Percentiles rank a stretch among this genome's conserved stretches.
Conservation (phyloP, 768 basidiomycete species). For the Rhizopogon rudus region DNA sequence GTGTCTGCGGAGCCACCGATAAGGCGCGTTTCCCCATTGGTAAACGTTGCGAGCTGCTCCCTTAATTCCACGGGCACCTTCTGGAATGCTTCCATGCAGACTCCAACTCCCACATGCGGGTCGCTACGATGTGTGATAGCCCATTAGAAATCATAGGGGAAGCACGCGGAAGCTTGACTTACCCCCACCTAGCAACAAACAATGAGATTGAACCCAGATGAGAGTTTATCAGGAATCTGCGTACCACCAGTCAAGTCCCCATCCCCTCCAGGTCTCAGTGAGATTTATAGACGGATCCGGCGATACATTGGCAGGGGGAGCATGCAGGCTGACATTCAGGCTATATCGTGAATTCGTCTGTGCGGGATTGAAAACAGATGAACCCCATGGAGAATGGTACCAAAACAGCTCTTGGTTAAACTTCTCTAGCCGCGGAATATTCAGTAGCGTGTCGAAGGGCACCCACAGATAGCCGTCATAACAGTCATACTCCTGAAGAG, state of each 20-base stretch:
- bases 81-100: slow-evolving; percentile 38
- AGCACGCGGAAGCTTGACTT: slow-evolving; percentile 8
- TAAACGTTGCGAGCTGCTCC: slow-evolving; percentile 30
- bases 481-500: slow-evolving; percentile 36
- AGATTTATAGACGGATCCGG: slow-evolving; percentile 34
- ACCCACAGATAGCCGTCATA: slow-evolving; percentile 51
- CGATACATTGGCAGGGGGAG: slow-evolving; percentile 37
- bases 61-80: slow-evolving; percentile 33
- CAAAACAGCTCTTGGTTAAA: slow-evolving; percentile 43
- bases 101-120: slow-evolving; percentile 38
- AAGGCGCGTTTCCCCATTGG: slow-evolving; percentile 30
- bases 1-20: slow-evolving; percentile 47
- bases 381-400: slow-evolving; percentile 46
- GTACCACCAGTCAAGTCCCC: slow-evolving; percentile 41
- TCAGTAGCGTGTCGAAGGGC: slow-evolving; percentile 46
- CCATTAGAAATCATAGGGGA: not conserved
- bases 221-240: slow-evolving; percentile 5
- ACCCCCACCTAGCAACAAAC: slow-evolving; percentile 36
- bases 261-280: slow-evolving; percentile 36
- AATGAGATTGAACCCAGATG: slow-evolving; percentile 5
- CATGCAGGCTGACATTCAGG: slow-evolving; percentile 24
- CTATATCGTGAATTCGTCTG: slow-evolving; percentile 12
- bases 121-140: slow-evolving; percentile 22
- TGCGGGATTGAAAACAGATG: slow-evolving; percentile 36
- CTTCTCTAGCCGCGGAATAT: slow-evolving; percentile 41